These are phyloP conservation scores for Chamaecyparis obtusa DNA, from an alignment of 75 land plant genomes.

Conservation along the genomic window DNA sequence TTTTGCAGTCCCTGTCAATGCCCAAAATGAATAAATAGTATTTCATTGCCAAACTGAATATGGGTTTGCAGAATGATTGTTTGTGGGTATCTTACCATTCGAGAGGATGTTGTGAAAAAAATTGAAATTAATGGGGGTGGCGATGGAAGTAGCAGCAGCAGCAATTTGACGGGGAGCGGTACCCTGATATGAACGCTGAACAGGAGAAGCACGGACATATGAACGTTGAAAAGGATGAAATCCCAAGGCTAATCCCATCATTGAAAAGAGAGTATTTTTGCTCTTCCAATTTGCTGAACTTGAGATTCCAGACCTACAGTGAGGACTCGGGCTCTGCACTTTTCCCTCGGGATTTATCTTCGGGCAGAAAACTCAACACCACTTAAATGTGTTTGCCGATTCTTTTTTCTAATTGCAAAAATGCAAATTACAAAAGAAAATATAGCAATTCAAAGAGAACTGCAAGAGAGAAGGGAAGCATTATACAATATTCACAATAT, in stretches of 20 bases:
- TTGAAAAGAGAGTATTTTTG: neutral
- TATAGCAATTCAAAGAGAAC: too few species aligned
- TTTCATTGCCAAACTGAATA: neutral
- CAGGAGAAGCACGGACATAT: neutral
- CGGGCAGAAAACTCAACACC: too few species aligned
- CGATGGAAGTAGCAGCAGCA: neutral
- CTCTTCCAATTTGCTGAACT: neutral
- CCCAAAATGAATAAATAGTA: neutral
- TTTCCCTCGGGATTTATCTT: too few species aligned
- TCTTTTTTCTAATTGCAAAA: too few species aligned
- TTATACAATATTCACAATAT: too few species aligned
- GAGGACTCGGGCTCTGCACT: neutral
- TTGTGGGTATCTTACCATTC: neutral
- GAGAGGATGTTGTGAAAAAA: neutral
- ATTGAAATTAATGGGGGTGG: neutral
- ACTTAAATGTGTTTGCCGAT: too few species aligned
- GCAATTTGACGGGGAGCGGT: neutral
- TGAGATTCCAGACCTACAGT: neutral
- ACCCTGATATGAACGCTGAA: neutral
- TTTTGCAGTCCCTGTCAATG: neutral
- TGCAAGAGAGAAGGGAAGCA: too few species aligned
- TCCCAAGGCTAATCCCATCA: neutral
- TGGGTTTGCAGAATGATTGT: neutral
- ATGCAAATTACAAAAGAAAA: too few species aligned
- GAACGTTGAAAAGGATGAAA: neutral